Percentiles rank a stretch among this genome's conserved stretches.
These are phyloP conservation scores for Eucalyptus tenuipes DNA, from an alignment of 345 rosid species.

Conservation along the genomic window DNA sequence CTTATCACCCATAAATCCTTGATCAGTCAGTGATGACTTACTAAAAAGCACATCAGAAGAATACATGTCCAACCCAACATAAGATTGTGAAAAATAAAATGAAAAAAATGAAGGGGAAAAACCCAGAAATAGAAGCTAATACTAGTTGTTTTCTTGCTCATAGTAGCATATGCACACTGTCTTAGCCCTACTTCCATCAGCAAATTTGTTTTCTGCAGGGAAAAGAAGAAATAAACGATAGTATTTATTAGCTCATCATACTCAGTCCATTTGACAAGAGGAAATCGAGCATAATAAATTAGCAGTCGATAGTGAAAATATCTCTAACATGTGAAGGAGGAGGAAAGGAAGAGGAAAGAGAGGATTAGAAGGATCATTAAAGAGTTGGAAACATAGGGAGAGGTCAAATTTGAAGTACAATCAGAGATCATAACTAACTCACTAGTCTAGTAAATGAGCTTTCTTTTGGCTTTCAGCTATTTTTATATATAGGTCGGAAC, in stretches of 20 bases:
- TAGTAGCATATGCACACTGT: slow-evolving; percentile 95
- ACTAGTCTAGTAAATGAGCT: neutral
- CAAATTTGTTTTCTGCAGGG: slow-evolving; percentile 76
- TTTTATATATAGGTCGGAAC: neutral
- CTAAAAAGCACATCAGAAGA: neutral
- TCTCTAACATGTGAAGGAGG: neutral
- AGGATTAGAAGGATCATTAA: neutral
- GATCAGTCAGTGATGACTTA: neutral
- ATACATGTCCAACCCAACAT: neutral
- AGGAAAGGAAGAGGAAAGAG: neutral
- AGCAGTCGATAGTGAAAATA: neutral
- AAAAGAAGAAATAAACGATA: neutral
- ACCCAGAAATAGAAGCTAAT: neutral
- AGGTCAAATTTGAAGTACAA: neutral
- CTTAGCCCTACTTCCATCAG: slow-evolving; percentile 98
- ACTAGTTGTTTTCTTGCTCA: slow-evolving; percentile 98
- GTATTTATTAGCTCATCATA: neutral
- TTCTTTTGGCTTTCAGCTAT: neutral
- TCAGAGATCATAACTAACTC: neutral
- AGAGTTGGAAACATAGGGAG: neutral
- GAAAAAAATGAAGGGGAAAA: neutral
- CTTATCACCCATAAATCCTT: neutral
- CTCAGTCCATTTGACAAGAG: neutral
- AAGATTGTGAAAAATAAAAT: neutral
- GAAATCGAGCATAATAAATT: neutral